These are phyloP conservation scores for Cyberlindnera bimundalis DNA, from an alignment of 805 yeast genomes.

Conservation along the genomic window DNA sequence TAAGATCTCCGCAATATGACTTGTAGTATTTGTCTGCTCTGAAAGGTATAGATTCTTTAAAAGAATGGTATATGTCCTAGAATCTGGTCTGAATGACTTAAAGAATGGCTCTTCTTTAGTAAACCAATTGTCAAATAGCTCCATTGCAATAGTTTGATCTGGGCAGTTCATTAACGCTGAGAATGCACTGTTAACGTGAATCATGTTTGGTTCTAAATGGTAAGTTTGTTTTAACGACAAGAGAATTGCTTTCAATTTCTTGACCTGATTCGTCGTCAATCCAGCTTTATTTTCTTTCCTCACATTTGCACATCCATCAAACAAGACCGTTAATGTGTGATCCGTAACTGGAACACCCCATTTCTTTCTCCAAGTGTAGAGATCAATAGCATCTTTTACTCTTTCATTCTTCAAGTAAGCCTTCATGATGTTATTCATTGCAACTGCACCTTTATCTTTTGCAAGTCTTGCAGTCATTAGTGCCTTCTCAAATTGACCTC, in stretches of 20 bases:
- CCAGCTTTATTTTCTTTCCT: constrained; percentile 18
- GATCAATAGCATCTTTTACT: constrained; percentile 46
- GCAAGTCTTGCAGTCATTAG: constrained; percentile 46
- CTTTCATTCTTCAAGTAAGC: constrained; percentile 41
- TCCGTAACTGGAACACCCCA: constrained; percentile 56
- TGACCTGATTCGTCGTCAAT: constrained; percentile 35
- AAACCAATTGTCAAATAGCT: constrained; percentile 34
- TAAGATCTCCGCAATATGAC: constrained; percentile 3
- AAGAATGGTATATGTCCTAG: constrained; percentile 31
- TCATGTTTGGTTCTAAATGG: constrained; percentile 33
- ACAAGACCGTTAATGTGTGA: constrained; percentile 43
- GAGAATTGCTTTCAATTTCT: constrained; percentile 33
- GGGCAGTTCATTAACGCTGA: constrained; percentile 41
- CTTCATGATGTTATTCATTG: constrained; percentile 58
- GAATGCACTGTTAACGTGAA: constrained; percentile 45
- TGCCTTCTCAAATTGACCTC: constrained; percentile 53
- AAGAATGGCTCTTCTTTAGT: constrained; percentile 20
- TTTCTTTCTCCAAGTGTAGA: constrained; percentile 54
- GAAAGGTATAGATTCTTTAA: constrained; percentile 23
- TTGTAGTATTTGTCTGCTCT: constrained; percentile 1
- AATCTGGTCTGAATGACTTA: constrained; percentile 30
- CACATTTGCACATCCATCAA: constrained; percentile 42
- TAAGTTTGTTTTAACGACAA: constrained; percentile 26
- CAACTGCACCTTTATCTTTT: constrained; percentile 49
- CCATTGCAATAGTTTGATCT: constrained; percentile 36